Evolutionary conservation across 768 basidiomycete species (phyloP).

Genomic region (Macrocybe gigantea): DNA sequence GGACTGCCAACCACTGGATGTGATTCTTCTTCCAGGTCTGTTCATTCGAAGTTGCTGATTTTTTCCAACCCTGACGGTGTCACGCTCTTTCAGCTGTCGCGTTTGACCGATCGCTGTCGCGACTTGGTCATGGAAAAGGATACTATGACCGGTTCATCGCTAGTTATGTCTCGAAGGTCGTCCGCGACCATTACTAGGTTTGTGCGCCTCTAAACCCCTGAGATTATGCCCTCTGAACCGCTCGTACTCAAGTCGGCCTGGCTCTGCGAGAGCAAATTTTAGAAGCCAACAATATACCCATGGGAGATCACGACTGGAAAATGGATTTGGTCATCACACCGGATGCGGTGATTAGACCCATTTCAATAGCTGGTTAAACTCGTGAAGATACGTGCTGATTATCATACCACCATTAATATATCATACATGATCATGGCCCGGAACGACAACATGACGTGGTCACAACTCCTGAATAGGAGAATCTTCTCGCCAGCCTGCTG

Average conservation of each 20-base stretch:
- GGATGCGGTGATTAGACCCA: conserved; percentile 17
- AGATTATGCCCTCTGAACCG: conserved; percentile 1
- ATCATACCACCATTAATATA: not conserved
- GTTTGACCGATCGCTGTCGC: conserved; percentile 62
- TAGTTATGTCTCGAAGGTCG: conserved; percentile 40
- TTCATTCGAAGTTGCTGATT: not conserved
- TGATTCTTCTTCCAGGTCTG: conserved; percentile 66
- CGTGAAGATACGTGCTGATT: not conserved
- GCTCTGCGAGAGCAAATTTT: conserved; percentile 61
- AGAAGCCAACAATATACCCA: conserved; percentile 44
- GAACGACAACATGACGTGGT: conserved; percentile 4
- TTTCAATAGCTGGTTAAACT: not conserved
- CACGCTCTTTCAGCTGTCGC: conserved; percentile 49
- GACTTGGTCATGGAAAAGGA: conserved; percentile 79
- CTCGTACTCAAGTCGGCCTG: conserved; percentile 46
- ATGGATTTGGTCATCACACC: conserved; percentile 56
- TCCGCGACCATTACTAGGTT: conserved; percentile 56
- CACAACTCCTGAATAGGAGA: not conserved
- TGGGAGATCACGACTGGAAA: conserved; percentile 53
- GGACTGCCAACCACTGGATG: conserved; percentile 40
- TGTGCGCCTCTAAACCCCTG: conserved; percentile 11
- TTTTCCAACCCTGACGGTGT: not conserved
- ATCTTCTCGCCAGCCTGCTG: conserved; percentile 15
- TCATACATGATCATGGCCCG: conserved; percentile 16
- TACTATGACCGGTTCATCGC: conserved; percentile 76